A percentile compares a stretch with the other conserved stretches of the same genome.
Evolutionary conservation across 768 basidiomycete genomes (phyloP).

Genomic region (Suillus lakei): DNA sequence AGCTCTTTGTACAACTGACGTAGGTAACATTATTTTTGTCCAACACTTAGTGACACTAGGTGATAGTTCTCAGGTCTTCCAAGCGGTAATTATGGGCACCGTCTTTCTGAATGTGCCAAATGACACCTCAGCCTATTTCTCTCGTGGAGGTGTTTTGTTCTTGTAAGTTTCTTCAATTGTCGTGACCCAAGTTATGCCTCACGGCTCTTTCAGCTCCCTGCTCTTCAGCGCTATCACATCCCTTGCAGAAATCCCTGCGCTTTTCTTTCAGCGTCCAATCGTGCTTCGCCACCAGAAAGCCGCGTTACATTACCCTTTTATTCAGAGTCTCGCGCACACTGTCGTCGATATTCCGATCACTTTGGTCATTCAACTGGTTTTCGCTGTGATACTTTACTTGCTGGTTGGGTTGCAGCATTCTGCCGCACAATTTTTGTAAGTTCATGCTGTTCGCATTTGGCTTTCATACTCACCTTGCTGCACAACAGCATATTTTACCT

Average conservation of each 20-base stretch:
- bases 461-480: background rate
- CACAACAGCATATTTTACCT: constrained; percentile 54
- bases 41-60: background rate
- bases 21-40: constrained; percentile 7
- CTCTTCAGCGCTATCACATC: constrained; percentile 44
- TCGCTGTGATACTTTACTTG: constrained; percentile 59
- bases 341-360: constrained; percentile 67
- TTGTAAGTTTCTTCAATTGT: constrained; percentile 51
- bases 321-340: constrained; percentile 60
- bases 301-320: constrained; percentile 65
- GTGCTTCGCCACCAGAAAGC: constrained; percentile 59
- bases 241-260: constrained; percentile 57
- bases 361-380: constrained; percentile 48
- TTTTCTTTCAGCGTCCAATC: constrained; percentile 64
- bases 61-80: constrained; percentile 43
- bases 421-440: constrained; percentile 64
- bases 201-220: constrained; percentile 20
- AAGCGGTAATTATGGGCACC: constrained; percentile 36
- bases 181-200: background rate
- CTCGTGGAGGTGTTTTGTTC: constrained; percentile 81
- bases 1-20: constrained; percentile 14
- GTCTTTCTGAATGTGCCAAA: constrained; percentile 49
- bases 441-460: constrained; percentile 5
- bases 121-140: constrained; percentile 40
- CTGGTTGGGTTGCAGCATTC: constrained; percentile 53